Conservation (phyloP, 1,139 yeast species). For the Candida sp. region DNA sequence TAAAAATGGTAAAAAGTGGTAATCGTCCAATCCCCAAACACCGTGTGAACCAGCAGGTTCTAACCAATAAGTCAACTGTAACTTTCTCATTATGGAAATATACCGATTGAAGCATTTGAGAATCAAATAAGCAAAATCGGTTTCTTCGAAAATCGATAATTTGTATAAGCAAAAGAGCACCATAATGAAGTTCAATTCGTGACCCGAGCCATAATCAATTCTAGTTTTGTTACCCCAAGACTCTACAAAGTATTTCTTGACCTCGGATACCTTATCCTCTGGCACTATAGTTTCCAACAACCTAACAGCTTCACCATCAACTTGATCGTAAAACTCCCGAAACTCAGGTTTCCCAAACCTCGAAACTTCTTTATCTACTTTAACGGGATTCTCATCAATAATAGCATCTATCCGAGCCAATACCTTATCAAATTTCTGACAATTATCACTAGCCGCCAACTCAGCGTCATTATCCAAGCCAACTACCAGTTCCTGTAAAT, state of each 20-base stretch:
- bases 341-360: conserved; percentile 93
- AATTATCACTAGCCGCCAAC: conserved; percentile 26
- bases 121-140: conserved; percentile 53
- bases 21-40: conserved; percentile 98
- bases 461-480: conserved; percentile 58
- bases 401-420: conserved; percentile 44
- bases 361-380: conserved; percentile 57
- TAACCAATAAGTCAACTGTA: conserved; percentile 71
- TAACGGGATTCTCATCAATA: conserved; percentile 63
- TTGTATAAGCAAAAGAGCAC: conserved; percentile 58
- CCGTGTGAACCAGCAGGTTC: conserved; percentile 93
- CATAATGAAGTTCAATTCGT: conserved; percentile 82
- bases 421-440: conserved; percentile 11
- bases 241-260: conserved; percentile 54
- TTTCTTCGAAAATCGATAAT: conserved; percentile 24
- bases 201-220: conserved; percentile 97
- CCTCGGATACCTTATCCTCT: conserved; percentile 27
- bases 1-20: conserved; percentile 85
- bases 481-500: conserved; percentile 61
- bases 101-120: conserved; percentile 63
- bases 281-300: conserved; percentile 17
- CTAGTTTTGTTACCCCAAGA: conserved; percentile 85
- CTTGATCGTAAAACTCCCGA: conserved; percentile 76
- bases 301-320: conserved; percentile 26
- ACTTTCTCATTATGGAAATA: conserved; percentile 45